phyloP scores from a whole-genome alignment of 1,284 basidiomycete species.

The Trichosporon sp. region DNA sequence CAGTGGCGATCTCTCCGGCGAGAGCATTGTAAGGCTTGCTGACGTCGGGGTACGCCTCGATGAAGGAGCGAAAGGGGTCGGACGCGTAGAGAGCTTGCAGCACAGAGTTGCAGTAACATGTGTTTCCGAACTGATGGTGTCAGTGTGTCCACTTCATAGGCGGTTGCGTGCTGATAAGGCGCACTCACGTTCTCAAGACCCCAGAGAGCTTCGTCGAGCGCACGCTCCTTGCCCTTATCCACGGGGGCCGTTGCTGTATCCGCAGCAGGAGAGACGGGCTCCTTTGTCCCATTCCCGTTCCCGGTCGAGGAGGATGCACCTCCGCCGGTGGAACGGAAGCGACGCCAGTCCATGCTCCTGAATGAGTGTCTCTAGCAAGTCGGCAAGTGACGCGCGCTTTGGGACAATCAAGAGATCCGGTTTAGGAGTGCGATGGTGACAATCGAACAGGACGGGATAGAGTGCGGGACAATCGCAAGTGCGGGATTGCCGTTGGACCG shows the following conservation, averaged over 20 bases:
- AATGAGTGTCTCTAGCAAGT: background rate
- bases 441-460: background rate
- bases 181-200: constrained; percentile 86
- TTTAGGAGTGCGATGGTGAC: constrained; percentile 4
- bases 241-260: background rate
- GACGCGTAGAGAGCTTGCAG: constrained; percentile 93
- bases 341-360: constrained; percentile 32
- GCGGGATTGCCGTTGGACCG: background rate
- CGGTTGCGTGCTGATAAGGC: background rate
- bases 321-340: constrained; percentile 26
- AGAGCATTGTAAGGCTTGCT: constrained; percentile 49
- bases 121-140: constrained; percentile 70
- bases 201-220: constrained; percentile 61
- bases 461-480: background rate
- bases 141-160: background rate
- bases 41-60: constrained; percentile 63
- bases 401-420: background rate
- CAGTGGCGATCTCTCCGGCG: constrained; percentile 34
- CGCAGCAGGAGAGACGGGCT: constrained; percentile 5
- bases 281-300: constrained; percentile 16
- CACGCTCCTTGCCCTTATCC: constrained; percentile 38
- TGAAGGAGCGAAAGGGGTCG: constrained; percentile 74
- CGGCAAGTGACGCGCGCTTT: background rate
- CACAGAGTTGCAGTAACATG: constrained; percentile 95
- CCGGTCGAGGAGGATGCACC: constrained; percentile 22